These are phyloP conservation scores for Parafenestella ontariensis DNA, from an alignment of 2,329 filamentous ascomycete species.

Conservation along the genomic window DNA sequence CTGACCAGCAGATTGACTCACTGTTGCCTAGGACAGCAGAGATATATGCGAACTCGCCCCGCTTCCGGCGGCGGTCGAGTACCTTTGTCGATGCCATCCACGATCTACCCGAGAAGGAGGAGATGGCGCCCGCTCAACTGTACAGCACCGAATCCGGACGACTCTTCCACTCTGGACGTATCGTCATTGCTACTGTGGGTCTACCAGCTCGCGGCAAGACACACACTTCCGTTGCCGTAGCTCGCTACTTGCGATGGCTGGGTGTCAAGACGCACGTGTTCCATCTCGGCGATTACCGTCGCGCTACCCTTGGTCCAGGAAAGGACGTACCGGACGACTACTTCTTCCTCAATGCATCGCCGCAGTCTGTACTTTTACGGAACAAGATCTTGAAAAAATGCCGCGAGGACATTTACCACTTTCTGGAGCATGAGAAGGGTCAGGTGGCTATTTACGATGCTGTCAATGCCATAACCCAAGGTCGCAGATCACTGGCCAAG, in stretches of 20 bases:
- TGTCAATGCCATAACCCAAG: slow-evolving; percentile 87
- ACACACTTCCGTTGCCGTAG: slow-evolving; percentile 95
- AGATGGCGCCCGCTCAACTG: slow-evolving; percentile 92
- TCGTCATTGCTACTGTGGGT: slow-evolving; percentile 96
- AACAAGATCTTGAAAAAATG: slow-evolving; percentile 99
- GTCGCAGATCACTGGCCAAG: slow-evolving; percentile 84
- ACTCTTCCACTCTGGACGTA: slow-evolving; percentile 94
- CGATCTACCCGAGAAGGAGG: slow-evolving; percentile 81
- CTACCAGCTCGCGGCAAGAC: slow-evolving; percentile 96
- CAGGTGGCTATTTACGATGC: slow-evolving; percentile 99
- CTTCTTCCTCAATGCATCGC: slow-evolving; percentile 94
- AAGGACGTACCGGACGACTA: slow-evolving; percentile 94
- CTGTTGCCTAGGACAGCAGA: slow-evolving; percentile 74
- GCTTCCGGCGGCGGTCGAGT: slow-evolving; percentile 90
- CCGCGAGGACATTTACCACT: slow-evolving; percentile 94
- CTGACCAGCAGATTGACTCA: slow-evolving; percentile 21
- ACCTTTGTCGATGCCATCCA: slow-evolving; percentile 98
- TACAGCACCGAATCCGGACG: slow-evolving; percentile 98
- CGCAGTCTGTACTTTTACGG: slow-evolving; percentile 87
- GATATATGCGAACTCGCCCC: slow-evolving; percentile 87
- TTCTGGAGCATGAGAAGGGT: slow-evolving; percentile 95
- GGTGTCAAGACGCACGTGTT: slow-evolving; percentile 98
- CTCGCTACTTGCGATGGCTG: slow-evolving; percentile 93
- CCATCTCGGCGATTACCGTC: slow-evolving; percentile 93
- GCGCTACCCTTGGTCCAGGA: slow-evolving; percentile 84